Base-by-base conservation (phyloP, 805 yeast genomes). In the Starmerella powellii region DNA sequence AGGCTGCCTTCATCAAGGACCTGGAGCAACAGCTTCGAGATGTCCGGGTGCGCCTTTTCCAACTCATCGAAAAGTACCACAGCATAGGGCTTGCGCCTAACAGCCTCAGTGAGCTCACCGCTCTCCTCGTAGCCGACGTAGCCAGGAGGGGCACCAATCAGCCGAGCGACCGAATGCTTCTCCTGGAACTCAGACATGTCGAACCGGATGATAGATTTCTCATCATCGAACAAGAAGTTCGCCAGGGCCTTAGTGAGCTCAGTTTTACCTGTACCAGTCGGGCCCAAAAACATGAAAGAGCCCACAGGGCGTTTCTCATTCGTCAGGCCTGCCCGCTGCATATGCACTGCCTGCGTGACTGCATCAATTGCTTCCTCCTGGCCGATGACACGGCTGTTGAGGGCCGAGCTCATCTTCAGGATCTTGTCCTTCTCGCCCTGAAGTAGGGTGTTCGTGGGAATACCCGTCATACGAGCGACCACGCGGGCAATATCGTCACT, bases 121-220 rank as follows among this genome's bases (percentile, higher is more conserved):
- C 74, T 67, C 54, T 82, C 91, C 57, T 88, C 98, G 63, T 86
- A 87, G 41, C 95, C 91, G 18, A 88, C 95, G 60, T 88, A 88
- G 6, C 97, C 96, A 24, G 98, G 98, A 4, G 98, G 98, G 1
- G 97, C 91, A 39, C 98, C 98, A 53, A 88, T 86, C 11, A 88
- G 71, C 49, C 96, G 74, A 34, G 95, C 80, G 6, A 91, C 78
- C 0, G 94, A 72, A 62, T 86, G 95, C 59, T 82, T 81, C 59
- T 88, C 98, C 64, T 88, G 97, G 62, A 91, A 88, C 61, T 88
- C 98, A 17, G 95, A 83, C 98, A 91, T 91, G 62, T 88, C 98
- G 59, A 88, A 88, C 53, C 98, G 70, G 19, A 87, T 76, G 28
- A 88, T 86, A 8, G 95, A 75, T 34, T 76, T 70, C 56, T 83